Evolutionary conservation across 306 rosid genomes (phyloP).

Genomic region (Trifolium fragiferum): DNA sequence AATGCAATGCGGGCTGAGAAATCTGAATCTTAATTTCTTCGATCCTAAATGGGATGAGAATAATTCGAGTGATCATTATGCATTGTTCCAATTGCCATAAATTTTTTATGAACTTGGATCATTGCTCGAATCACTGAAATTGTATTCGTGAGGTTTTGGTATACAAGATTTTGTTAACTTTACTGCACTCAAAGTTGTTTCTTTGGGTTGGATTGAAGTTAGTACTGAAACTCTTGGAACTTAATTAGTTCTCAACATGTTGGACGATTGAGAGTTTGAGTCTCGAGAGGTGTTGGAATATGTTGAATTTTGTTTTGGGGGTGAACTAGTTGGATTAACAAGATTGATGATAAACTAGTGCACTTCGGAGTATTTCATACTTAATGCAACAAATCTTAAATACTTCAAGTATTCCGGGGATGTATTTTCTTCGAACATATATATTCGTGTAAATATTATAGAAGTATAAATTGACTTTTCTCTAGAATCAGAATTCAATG

Average conservation of each 20-base stretch:
- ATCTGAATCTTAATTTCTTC: conserved; percentile 38
- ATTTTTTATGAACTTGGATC: neutral
- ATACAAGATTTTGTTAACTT: neutral
- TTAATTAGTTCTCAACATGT: conserved; percentile 19
- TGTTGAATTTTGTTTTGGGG: conserved; percentile 9
- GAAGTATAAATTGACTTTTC: no score
- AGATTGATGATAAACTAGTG: conserved; percentile 39
- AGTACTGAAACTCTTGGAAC: neutral
- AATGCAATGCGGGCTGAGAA: neutral
- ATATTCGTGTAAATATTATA: neutral
- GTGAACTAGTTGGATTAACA: neutral
- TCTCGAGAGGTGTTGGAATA: conserved; percentile 30
- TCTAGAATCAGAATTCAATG: no score
- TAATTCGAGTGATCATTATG: fast-evolving
- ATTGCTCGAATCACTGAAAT: conserved; percentile 8
- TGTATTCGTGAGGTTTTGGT: conserved; percentile 33
- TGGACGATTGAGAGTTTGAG: conserved; percentile 24
- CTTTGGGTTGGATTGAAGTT: conserved; percentile 29
- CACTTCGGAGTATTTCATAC: neutral
- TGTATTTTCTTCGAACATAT: neutral
- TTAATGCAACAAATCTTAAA: conserved; percentile 26
- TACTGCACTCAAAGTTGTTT: conserved; percentile 31
- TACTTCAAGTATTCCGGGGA: conserved; percentile 34
- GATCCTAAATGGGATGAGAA: neutral
- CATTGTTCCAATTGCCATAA: conserved; percentile 5